Conservation (phyloP, 169 alveolate genomes). For the Eimeria brunetti region DNA sequence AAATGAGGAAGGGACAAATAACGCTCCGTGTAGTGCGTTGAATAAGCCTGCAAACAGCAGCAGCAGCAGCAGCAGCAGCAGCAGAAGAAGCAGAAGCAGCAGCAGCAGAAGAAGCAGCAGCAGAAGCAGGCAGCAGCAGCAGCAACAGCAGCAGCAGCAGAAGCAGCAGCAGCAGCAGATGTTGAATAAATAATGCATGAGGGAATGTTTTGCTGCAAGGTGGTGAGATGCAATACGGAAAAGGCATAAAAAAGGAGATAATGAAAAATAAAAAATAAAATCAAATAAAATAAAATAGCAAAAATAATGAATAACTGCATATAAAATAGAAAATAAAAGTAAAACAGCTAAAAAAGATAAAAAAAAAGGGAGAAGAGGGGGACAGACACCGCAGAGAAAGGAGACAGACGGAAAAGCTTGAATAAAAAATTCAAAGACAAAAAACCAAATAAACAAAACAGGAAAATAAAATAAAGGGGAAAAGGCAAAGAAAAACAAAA, state of each 20-base stretch:
- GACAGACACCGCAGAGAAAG: neutral
- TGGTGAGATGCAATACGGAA: no score
- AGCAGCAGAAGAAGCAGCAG: neutral
- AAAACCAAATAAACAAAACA: neutral
- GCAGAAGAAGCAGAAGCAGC: neutral
- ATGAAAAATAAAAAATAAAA: no score
- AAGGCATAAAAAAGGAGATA: neutral
- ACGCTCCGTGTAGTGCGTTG: slow-evolving; percentile 77
- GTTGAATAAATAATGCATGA: no score
- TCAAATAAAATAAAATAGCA: no score
- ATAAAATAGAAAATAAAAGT: neutral
- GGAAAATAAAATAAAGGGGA: no score
- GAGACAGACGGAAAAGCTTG: neutral
- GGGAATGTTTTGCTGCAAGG: no score
- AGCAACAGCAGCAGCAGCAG: no score
- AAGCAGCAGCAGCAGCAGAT: no score
- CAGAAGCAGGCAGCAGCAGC: no score
- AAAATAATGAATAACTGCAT: neutral
- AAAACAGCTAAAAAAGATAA: neutral
- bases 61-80: neutral
- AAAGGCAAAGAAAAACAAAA: neutral
- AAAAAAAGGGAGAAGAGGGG: no score
- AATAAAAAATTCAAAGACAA: neutral
- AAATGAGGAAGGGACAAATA: slow-evolving; percentile 56
- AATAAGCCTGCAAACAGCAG: slow-evolving; percentile 23